Percentiles rank a stretch among this genome's conserved stretches.
Evolutionary conservation across 352 stramenopile species (phyloP).

Genomic region (Pythium coloratum): DNA sequence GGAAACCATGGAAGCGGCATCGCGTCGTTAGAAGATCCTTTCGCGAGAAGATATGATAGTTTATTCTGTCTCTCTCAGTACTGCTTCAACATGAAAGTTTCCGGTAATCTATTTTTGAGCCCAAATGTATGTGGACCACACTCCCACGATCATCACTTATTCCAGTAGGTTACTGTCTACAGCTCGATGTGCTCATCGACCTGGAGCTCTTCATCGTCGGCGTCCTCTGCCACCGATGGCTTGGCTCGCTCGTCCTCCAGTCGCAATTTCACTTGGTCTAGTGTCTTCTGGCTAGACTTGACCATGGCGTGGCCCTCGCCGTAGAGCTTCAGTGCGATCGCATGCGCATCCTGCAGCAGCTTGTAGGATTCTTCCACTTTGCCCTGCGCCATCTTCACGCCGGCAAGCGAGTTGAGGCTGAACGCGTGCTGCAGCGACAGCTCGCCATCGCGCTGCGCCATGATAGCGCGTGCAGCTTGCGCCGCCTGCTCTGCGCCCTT

Average conservation of each 20-base stretch:
- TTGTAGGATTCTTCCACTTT: conserved; percentile 56
- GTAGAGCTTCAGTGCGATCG: conserved; percentile 67
- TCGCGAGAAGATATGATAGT: not conserved
- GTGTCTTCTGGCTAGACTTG: conserved; percentile 54
- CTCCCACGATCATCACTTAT: not conserved
- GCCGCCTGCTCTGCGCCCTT: conserved; percentile 39
- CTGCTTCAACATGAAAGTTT: not conserved
- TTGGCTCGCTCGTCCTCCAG: conserved; percentile 36
- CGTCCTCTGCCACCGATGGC: conserved; percentile 4
- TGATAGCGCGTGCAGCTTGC: conserved; percentile 50
- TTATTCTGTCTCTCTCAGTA: conserved; percentile 25
- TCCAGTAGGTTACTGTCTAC: conserved; percentile 2
- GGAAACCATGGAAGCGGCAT: not conserved
- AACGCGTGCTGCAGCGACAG: conserved; percentile 74
- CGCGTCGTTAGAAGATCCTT: conserved; percentile 1
- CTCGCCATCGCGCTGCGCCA: conserved; percentile 64
- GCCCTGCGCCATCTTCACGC: conserved; percentile 70
- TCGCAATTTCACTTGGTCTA: conserved; percentile 61
- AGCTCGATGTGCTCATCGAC: conserved; percentile 21
- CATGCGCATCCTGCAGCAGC: conserved; percentile 64
- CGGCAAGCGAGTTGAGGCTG: conserved; percentile 76
- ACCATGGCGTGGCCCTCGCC: conserved; percentile 65
- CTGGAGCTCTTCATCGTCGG: not conserved
- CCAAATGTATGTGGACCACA: conserved; percentile 5
- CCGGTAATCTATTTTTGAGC: not conserved